These are phyloP conservation scores for Heracleum sosnowskyi DNA, from an alignment of 129 eudicot genomes.

Conservation along the genomic window DNA sequence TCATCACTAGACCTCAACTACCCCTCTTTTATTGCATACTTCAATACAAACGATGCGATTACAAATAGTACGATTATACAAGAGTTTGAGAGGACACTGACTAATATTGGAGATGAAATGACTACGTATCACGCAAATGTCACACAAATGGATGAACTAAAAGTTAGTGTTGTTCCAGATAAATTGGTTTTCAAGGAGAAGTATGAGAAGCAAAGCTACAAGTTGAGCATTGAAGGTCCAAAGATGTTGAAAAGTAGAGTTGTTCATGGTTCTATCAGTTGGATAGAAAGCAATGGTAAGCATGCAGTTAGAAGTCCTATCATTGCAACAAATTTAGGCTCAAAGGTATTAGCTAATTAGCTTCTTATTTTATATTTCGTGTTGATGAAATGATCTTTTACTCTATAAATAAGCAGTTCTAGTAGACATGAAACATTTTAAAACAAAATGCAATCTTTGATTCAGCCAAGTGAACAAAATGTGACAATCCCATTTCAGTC, in stretches of 20 bases:
- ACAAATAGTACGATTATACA: neutral
- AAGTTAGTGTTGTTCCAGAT: constrained; percentile 5
- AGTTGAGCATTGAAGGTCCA: constrained; percentile 5
- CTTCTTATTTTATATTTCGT: neutral
- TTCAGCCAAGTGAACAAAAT: constrained; percentile 30
- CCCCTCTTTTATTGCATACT: constrained; percentile 23
- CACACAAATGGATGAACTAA: neutral
- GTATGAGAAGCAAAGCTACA: constrained; percentile 15
- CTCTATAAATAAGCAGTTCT: neutral
- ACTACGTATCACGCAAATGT: neutral
- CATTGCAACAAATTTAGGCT: neutral
- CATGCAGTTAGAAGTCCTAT: constrained; percentile 15
- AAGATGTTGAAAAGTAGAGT: neutral
- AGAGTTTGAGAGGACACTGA: constrained; percentile 12
- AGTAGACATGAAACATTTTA: neutral
- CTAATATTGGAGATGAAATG: constrained; percentile 11
- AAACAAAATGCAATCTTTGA: neutral
- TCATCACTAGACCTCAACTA: constrained; percentile 17
- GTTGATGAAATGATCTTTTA: neutral
- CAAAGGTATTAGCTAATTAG: neutral
- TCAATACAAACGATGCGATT: neutral
- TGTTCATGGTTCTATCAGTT: constrained; percentile 11
- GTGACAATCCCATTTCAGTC: neutral
- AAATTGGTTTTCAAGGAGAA: constrained; percentile 10
- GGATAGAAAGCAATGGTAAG: constrained; percentile 6